These are phyloP conservation scores for Colletotrichum orchidophilum DNA, from an alignment of 2,329 filamentous ascomycete genomes.

Conservation along the genomic window DNA sequence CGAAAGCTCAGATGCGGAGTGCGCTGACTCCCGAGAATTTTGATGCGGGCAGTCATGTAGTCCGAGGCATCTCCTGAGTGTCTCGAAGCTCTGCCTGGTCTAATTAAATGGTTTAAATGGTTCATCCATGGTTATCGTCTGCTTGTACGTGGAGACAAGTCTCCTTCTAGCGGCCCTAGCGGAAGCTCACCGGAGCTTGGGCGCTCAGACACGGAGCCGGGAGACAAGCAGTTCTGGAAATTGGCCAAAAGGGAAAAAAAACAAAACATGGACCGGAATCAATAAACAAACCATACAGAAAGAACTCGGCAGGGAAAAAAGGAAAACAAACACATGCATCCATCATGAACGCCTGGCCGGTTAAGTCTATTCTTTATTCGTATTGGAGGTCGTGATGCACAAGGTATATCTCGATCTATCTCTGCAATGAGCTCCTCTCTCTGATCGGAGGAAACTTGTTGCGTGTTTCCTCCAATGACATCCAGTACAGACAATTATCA, in stretches of 20 bases:
- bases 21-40: not conserved
- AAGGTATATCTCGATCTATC: no score
- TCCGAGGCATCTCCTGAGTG: not conserved
- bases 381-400: not conserved
- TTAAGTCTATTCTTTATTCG: not conserved
- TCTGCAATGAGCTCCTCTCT: no score
- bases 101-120: constrained; percentile 6
- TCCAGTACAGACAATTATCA: not conserved
- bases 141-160: not conserved
- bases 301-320: not conserved
- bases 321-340: constrained; percentile 1
- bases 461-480: not conserved
- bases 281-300: not conserved
- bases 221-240: not conserved
- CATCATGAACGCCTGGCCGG: not conserved
- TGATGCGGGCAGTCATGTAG: not conserved
- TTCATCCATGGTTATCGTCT: constrained; percentile 19
- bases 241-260: not conserved
- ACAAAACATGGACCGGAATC: not conserved
- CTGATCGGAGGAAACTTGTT: no score
- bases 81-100: not conserved
- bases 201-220: not conserved
- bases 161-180: not conserved
- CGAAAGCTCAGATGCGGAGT: not conserved
- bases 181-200: not conserved